Conservation (phyloP, 371 early-diverging fungal genomes). For the Rhizopus arrhizus region DNA sequence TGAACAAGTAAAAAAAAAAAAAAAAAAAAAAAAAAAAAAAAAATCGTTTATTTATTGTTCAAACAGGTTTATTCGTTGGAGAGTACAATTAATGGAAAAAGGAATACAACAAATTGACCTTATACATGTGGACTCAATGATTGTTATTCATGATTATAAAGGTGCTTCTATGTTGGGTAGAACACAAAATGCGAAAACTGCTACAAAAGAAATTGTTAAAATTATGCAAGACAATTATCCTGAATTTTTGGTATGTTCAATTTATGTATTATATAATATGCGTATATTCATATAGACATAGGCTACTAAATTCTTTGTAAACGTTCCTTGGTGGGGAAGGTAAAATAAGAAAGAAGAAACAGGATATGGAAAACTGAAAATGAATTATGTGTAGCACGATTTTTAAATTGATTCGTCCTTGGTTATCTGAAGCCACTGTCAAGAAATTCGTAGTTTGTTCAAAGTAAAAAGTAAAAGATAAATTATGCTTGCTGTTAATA, state of each 20-base stretch:
- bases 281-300: conserved; percentile 6
- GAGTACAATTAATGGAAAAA: conserved; percentile 65
- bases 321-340: conserved; percentile 66
- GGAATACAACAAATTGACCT: conserved; percentile 57
- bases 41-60: neutral
- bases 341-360: conserved; percentile 16
- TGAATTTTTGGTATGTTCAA: conserved; percentile 53
- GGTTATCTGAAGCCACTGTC: conserved; percentile 61
- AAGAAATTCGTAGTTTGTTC: conserved; percentile 62
- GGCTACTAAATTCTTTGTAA: conserved; percentile 61
- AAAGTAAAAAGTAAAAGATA: conserved; percentile 24
- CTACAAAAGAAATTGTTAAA: conserved; percentile 56
- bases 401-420: conserved; percentile 56
- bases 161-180: conserved; percentile 56
- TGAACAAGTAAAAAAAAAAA: conserved; percentile 32
- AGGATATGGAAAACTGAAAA: neutral
- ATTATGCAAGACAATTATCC: conserved; percentile 69
- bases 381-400: conserved; percentile 37
- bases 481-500: neutral
- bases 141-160: conserved; percentile 67
- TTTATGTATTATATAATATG: neutral
- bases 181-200: conserved; percentile 53
- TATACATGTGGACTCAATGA: conserved; percentile 56
- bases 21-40: neutral
- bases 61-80: conserved; percentile 61